Base-by-base conservation (phyloP, 305 asterid species). In the Solanum aculeatissimum region DNA sequence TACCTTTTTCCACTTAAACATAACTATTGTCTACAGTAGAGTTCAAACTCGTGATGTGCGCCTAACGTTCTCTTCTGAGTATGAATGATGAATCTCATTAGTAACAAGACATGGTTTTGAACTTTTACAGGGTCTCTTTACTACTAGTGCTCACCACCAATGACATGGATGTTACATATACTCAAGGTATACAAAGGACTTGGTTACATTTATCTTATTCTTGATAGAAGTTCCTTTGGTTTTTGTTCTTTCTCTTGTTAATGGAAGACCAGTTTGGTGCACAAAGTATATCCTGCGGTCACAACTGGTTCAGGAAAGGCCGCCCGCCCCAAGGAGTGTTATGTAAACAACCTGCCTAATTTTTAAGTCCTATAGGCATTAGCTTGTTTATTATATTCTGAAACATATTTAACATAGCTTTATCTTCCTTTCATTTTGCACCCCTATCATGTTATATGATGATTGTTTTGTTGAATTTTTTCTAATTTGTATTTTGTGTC, bases 111-210 rank as follows among this genome's bases (percentile, higher is more conserved):
- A 58, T 57, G 51, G 14, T 75, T 80, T 19, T 32, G 16, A 10
- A 54, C 40, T 83, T 88, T 87, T 35, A 86, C 95, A 95, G 98
- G 97, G n/a, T 93, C 97, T 42, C 93, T 93, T 68, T 93, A 95
- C 90, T 95, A 95, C 86, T 95, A 87, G 84, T 83, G 84, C 86
- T 81, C 80, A 27, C 82, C 62, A 47, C 55, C 83, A 25, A 82
- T n/a, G 83, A 63, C 89, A 47, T 86, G 90, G 51, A 55, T 63
- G 55, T 40, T 80, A 75, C 86, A 86, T 87, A 85, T 86, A 78
- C 54, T 47, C 83, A 87, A 90, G 97, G 96, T 94, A 91, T 35
- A 78, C 8, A 23, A 53, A 51, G 4, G 16, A 15, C 42, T 25
- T 14, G 81, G 60, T 74, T 75, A 49, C 27, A 19, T 75, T 75